These are phyloP conservation scores for Fragaria vesca DNA, from an alignment of 306 rosid genomes.

Conservation along the genomic window DNA sequence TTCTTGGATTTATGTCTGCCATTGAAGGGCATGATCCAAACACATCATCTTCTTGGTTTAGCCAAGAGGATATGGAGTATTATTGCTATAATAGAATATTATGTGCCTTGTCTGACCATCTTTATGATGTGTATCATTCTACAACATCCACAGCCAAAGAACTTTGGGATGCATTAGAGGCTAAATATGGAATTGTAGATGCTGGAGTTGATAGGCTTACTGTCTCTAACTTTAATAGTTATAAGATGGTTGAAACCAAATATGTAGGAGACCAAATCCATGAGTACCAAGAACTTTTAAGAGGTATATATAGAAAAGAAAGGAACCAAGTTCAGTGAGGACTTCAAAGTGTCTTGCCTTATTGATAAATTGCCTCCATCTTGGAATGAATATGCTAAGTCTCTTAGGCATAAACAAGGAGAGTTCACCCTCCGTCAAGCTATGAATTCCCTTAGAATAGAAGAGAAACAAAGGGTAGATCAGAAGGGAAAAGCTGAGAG, in stretches of 20 bases:
- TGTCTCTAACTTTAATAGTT: not conserved
- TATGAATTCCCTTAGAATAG: not conserved
- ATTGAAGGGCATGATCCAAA: too few relatives aligned
- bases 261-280: not conserved
- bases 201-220: not conserved
- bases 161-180: conserved; percentile 7
- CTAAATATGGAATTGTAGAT: not conserved
- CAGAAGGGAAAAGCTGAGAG: not conserved
- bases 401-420: not conserved
- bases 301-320: not conserved
- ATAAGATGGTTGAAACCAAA: not conserved
- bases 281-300: not conserved
- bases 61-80: too few relatives aligned
- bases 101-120: not conserved
- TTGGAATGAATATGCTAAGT: not conserved
- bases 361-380: not conserved
- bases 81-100: not conserved
- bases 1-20: too few relatives aligned
- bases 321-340: not conserved
- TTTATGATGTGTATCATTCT: conserved; percentile 1
- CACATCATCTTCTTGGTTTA: too few relatives aligned
- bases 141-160: not conserved
- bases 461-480: not conserved
- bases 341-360: not conserved
- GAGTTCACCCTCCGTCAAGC: not conserved